Evolutionary conservation across 164 flowering plant species (phyloP), one percentile per base, ranked within the genome.

Genomic region (Paratinospora sagittata): DNA sequence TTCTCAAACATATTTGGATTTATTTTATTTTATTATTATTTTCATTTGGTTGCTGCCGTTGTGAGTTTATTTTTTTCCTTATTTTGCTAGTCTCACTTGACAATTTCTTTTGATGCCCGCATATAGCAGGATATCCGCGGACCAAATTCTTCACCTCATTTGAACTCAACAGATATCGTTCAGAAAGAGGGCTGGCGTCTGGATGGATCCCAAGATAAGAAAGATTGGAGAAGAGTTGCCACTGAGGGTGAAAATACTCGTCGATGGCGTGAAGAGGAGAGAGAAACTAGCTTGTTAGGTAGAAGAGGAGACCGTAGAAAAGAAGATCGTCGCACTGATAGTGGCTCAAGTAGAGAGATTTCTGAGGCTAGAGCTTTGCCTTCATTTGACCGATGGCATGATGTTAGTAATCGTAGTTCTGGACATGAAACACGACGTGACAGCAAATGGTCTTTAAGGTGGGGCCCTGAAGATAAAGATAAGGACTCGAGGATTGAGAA

Each of bases 401-500:
- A 93, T 78, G 86, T 70, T 55, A 80, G 68, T 68, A 78, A 69
- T 68, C 93, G 97, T 33, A 84, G 57, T 74, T 74, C 92, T 76
- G 85, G 76, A 23, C 88, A 82, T 80, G 98, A 94, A 72, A 34
- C 88, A 11, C 82, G 91, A 9, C 85, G 97, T 26, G 98, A 95
- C 70, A 84, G 79, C 81, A 95, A 95, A 72, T 95, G 98, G 98
- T 85, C 97, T 26, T 85, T 91, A 55, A 89, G 96, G 75, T 95
- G 98, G 98, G 98, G 97, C 71, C 97, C 98, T 70, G 97, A 90
- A 65, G 98, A 92, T 37, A 94, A 85, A 80, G 98, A 95, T 57
- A 90, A 86, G 83, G 96, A 88, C 34, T 75, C 83, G 36, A 87
- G 96, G 65, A 63, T 73, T 68, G 98, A 92, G 66, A 92, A 87